Percentiles rank a stretch among this genome's conserved stretches.
Conservation (phyloP, 306 rosid genomes). For the Acmispon strigosus region DNA sequence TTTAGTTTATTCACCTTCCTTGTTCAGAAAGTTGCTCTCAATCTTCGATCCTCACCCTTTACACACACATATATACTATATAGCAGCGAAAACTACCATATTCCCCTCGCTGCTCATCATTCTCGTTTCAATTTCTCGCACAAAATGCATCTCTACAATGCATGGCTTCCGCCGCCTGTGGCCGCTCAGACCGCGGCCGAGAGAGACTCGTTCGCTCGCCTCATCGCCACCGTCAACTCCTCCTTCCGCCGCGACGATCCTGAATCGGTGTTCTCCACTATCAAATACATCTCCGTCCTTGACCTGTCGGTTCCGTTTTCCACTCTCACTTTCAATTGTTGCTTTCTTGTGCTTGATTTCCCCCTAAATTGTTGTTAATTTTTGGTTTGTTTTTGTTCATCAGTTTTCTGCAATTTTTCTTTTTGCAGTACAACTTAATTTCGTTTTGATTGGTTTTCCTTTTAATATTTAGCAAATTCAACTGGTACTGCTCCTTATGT, state of each 20-base stretch:
- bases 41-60: conserved; percentile 9
- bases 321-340: conserved; percentile 1
- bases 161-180: conserved; percentile 96
- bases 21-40: conserved; percentile 19
- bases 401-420: background rate
- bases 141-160: conserved; percentile 92
- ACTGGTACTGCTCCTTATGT: background rate
- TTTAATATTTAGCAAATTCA: background rate
- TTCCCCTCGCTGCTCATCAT: too few relatives aligned
- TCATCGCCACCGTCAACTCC: conserved; percentile 44
- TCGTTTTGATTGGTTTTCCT: background rate
- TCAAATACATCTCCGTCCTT: conserved; percentile 81
- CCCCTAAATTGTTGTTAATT: background rate
- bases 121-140: background rate
- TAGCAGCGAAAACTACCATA: too few relatives aligned
- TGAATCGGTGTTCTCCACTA: conserved; percentile 78
- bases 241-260: conserved; percentile 64
- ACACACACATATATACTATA: conserved; percentile 1
- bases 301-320: conserved; percentile 63
- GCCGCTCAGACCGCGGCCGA: conserved; percentile 60
- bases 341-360: background rate
- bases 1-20: conserved; percentile 1
- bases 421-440: background rate
- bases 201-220: conserved; percentile 66
- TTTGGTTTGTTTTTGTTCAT: background rate